These are phyloP conservation scores for Platanus orientalis DNA, from an alignment of 164 flowering plant species.

Conservation along the genomic window DNA sequence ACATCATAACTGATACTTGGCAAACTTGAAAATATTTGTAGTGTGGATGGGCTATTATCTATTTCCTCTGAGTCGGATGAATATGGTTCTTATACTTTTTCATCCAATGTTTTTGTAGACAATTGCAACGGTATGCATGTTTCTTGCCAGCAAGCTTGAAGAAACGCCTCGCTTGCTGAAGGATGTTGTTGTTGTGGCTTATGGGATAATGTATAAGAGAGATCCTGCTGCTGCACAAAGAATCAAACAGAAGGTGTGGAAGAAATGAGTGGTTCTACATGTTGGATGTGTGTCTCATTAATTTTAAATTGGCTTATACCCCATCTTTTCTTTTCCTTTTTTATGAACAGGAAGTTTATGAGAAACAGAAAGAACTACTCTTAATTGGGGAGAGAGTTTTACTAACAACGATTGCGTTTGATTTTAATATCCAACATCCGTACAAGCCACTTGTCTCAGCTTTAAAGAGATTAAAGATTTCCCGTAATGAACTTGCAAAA, in stretches of 20 bases:
- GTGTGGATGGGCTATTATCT: neutral
- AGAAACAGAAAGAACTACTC: slow-evolving; percentile 54
- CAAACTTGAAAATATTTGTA: slow-evolving; percentile 1
- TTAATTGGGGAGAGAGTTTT: slow-evolving; percentile 50
- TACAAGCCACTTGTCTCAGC: slow-evolving; percentile 62
- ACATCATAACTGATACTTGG: no score
- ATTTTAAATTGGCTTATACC: slow-evolving; percentile 1
- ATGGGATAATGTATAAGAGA: slow-evolving; percentile 40
- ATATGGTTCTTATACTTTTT: neutral
- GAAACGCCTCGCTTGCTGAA: slow-evolving; percentile 51
- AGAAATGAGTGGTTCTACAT: slow-evolving; percentile 2
- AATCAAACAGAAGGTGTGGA: slow-evolving; percentile 47
- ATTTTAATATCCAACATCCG: slow-evolving; percentile 55
- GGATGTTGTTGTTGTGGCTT: slow-evolving; percentile 50
- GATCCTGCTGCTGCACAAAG: slow-evolving; percentile 47
- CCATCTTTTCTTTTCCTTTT: neutral
- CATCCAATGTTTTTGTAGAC: slow-evolving; percentile 32
- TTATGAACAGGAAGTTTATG: slow-evolving; percentile 41
- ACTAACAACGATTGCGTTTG: slow-evolving; percentile 51
- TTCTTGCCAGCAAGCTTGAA: slow-evolving; percentile 62
- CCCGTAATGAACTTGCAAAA: slow-evolving; percentile 34
- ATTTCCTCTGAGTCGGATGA: neutral
- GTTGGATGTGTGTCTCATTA: slow-evolving; percentile 1
- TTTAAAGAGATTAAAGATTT: slow-evolving; percentile 39
- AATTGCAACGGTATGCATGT: slow-evolving; percentile 58